A percentile compares a stretch with the other conserved stretches of the same genome.
Evolutionary conservation across 257 asterid species (phyloP).

Genomic region (Salvia splendens): DNA sequence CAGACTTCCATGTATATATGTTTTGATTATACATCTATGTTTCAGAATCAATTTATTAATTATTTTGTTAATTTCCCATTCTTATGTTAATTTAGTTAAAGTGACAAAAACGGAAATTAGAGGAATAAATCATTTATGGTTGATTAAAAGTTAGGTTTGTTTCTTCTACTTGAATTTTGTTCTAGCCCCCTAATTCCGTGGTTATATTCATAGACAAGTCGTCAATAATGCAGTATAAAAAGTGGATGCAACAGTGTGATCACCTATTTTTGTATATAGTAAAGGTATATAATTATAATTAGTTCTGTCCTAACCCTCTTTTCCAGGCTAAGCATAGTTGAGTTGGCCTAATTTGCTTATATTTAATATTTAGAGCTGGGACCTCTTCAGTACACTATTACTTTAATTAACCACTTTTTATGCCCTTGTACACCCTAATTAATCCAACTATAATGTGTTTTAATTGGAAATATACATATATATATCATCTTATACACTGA

Average conservation of each 20-base stretch:
- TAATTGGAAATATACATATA: too few species aligned
- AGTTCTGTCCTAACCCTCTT: conserved; percentile 14
- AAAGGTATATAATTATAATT: neutral
- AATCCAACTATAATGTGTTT: too few species aligned
- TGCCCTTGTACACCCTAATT: too few species aligned
- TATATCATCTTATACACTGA: too few species aligned
- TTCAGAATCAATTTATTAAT: too few species aligned
- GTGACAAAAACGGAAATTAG: neutral
- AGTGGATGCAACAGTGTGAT: conserved; percentile 11
- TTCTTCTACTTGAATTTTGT: neutral
- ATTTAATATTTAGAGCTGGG: conserved; percentile 14
- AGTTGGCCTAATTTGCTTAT: conserved; percentile 2
- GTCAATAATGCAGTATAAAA: conserved; percentile 17
- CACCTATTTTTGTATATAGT: neutral
- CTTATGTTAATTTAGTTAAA: neutral
- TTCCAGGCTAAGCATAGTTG: conserved; percentile 23
- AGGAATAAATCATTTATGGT: neutral
- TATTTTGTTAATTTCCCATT: neutral
- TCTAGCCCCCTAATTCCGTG: neutral
- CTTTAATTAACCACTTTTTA: neutral
- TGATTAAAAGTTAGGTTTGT: neutral
- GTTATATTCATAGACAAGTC: neutral
- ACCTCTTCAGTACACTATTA: neutral
- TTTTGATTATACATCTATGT: too few species aligned
- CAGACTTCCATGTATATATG: neutral